Percentiles rank a stretch among this genome's conserved stretches.
Conservation (phyloP, 768 basidiomycete genomes). For the Phaffia tasmanica region DNA sequence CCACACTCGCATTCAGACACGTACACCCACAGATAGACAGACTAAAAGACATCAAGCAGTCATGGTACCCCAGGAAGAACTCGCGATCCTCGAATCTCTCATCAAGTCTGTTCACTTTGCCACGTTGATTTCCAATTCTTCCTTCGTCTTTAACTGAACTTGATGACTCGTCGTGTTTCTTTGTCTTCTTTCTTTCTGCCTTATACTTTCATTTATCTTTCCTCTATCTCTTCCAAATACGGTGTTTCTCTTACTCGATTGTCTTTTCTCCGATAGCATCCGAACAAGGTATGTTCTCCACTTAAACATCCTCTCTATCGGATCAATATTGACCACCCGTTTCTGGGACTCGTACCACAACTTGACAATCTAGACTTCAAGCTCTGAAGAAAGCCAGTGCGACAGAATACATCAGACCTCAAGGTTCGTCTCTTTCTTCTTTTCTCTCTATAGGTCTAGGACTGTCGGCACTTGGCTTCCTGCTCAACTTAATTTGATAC, state of each 20-base stretch:
- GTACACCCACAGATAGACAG: not conserved
- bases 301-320: constrained; percentile 54
- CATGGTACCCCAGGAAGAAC: constrained; percentile 47
- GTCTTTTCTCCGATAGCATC: constrained; percentile 10
- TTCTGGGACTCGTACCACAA: not conserved
- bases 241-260: constrained; percentile 29
- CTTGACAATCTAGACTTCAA: constrained; percentile 3
- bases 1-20: not conserved
- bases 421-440: constrained; percentile 62
- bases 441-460: not conserved
- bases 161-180: not conserved
- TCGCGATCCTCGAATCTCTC: constrained; percentile 85
- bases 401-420: constrained; percentile 80
- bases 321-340: constrained; percentile 67
- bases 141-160: constrained; percentile 12
- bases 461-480: not conserved
- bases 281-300: constrained; percentile 26
- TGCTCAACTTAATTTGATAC: too few relatives aligned
- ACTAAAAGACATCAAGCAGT: not conserved
- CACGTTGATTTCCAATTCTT: not conserved
- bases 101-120: constrained; percentile 55
- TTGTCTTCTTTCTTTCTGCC: constrained; percentile 23
- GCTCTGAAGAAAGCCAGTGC: constrained; percentile 73
- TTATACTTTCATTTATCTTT: not conserved
- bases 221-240: not conserved